Conservation (phyloP, 2,329 filamentous ascomycete genomes). For the Ascochyta clinopodiicola region DNA sequence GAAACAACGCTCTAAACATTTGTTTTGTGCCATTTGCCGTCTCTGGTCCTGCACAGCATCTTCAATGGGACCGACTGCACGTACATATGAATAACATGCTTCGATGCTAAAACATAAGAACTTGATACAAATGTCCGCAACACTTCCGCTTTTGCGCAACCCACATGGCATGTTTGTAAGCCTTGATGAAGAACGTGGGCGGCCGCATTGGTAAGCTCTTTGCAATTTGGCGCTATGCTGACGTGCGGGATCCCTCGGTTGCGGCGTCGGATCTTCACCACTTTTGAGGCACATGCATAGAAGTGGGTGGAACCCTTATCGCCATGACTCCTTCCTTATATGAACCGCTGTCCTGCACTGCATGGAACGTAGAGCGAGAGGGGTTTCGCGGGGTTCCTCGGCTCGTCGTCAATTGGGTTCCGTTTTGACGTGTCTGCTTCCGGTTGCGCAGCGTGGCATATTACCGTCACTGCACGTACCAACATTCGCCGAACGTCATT, state of each 20-base stretch:
- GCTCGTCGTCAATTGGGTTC: neutral
- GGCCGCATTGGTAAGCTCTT: neutral
- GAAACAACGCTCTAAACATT: too few relatives aligned
- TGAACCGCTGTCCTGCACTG: slow-evolving; percentile 1
- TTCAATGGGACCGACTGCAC: too few relatives aligned
- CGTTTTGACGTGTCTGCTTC: neutral
- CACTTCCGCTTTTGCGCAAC: too few relatives aligned
- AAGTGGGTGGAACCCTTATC: neutral
- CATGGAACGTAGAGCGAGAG: neutral
- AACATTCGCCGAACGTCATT: neutral
- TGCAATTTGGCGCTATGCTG: slow-evolving; percentile 14
- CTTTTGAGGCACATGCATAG: slow-evolving; percentile 11
- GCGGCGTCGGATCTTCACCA: slow-evolving; percentile 13
- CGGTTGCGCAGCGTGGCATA: neutral
- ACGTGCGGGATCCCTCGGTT: slow-evolving; percentile 11
- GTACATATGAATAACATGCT: too few relatives aligned
- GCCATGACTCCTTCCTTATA: slow-evolving; percentile 3
- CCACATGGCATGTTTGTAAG: slow-evolving; percentile 4
- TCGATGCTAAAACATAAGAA: too few relatives aligned
- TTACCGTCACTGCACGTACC: neutral
- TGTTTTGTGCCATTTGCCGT: too few relatives aligned
- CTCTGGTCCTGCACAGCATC: too few relatives aligned
- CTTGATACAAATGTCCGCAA: too few relatives aligned
- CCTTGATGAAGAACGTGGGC: neutral
- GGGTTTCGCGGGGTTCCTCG: neutral